phyloP scores from a whole-genome alignment of 345 rosid species.

The Euphorbia lathyris region DNA sequence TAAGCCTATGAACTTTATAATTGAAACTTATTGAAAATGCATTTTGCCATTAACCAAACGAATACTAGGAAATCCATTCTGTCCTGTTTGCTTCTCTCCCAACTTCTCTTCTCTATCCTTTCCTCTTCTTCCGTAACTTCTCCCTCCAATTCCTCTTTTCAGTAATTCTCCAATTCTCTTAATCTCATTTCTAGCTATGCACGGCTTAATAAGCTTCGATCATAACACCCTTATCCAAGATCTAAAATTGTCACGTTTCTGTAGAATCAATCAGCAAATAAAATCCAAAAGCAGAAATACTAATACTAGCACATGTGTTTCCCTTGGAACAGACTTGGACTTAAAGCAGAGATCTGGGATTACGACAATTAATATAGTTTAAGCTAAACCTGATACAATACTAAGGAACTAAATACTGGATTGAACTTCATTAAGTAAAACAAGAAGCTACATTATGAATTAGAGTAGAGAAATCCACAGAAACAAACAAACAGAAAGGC shows the following conservation, averaged over 20 bases:
- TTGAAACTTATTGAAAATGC: no score
- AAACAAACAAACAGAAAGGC: neutral
- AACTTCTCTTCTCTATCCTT: no score
- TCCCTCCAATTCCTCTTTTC: no score
- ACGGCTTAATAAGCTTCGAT: no score
- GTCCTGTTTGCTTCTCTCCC: no score
- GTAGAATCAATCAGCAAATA: neutral
- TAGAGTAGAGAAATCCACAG: no score
- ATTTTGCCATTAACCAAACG: no score
- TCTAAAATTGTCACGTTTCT: constrained; percentile 4
- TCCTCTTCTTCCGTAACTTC: no score
- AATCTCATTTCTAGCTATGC: no score
- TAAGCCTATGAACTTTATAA: no score
- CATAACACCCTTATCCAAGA: neutral
- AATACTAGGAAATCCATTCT: no score
- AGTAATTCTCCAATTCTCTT: no score
- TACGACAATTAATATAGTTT: neutral
- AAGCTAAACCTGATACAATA: constrained; percentile 8
- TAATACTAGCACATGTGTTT: neutral
- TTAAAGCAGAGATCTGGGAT: constrained; percentile 14
- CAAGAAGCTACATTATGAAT: constrained; percentile 10
- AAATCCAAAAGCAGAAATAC: neutral
- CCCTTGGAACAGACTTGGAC: neutral
- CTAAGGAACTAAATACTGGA: constrained; percentile 3
- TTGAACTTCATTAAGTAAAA: neutral